Conservation (phyloP, 257 asterid genomes). For the Avicennia marina region DNA sequence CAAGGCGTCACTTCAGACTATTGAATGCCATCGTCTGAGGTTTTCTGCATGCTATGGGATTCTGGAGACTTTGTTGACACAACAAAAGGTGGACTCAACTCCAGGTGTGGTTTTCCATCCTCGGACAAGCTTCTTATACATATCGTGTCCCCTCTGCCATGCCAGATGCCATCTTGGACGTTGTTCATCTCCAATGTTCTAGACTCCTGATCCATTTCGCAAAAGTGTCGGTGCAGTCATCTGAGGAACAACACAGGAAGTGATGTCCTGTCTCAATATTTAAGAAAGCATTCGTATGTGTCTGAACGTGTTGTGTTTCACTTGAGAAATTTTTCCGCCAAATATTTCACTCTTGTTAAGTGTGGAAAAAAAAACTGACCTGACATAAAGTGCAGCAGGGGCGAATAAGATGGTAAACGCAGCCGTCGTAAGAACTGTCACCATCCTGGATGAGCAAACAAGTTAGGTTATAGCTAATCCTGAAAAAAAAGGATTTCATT, state of each 20-base stretch:
- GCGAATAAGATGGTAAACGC: slow-evolving; percentile 71
- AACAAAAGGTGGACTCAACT: slow-evolving; percentile 29
- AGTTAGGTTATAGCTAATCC: too few relatives aligned
- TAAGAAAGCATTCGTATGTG: too few relatives aligned
- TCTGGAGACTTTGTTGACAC: slow-evolving; percentile 49
- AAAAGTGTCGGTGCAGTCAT: not conserved
- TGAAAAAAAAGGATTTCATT: too few relatives aligned
- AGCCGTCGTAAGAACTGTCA: slow-evolving; percentile 68
- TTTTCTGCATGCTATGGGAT: slow-evolving; percentile 24
- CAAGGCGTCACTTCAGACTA: too few relatives aligned
- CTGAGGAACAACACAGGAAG: not conserved
- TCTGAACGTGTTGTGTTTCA: too few relatives aligned
- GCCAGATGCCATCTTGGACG: slow-evolving; percentile 92
- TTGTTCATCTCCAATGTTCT: slow-evolving; percentile 96
- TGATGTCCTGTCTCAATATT: too few relatives aligned
- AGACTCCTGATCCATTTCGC: slow-evolving; percentile 59
- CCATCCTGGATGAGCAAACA: slow-evolving; percentile 51
- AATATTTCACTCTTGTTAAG: too few relatives aligned
- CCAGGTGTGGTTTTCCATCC: slow-evolving; percentile 12
- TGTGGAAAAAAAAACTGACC: slow-evolving; percentile 31
- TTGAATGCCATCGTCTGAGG: slow-evolving; percentile 12
- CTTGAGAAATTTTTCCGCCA: not conserved
- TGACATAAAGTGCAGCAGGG: slow-evolving; percentile 85
- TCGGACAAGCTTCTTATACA: slow-evolving; percentile 66
- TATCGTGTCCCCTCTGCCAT: slow-evolving; percentile 93